Base-by-base conservation (phyloP, 2,329 filamentous ascomycete genomes). In the Penicillium sp. region DNA sequence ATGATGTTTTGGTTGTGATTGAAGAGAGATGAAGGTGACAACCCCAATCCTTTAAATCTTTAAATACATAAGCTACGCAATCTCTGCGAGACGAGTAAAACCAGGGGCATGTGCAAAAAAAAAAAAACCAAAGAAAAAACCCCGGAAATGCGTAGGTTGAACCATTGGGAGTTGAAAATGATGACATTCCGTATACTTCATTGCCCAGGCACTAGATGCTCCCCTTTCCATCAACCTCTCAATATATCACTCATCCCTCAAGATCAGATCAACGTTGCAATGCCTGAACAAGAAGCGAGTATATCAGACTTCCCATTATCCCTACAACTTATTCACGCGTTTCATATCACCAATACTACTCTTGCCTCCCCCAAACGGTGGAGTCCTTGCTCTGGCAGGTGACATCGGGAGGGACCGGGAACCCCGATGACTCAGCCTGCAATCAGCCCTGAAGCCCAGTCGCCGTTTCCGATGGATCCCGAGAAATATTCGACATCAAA, bases 221-320 rank as follows among this genome's bases (percentile, higher is more conserved):
- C 11, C n/a, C 19, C 16, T 23, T 19, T 53, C 34, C 40, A 52
- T 56, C 27, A 15, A 15, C 27, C 21, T 45, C 13, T 11, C 38
- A 54, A 41, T 25, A 33, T 27, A 53, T 21, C 34, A 43, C 44
- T 51, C 46, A 31, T 1, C 27, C 7, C 10, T 40, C 23, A 27
- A 31, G n/a, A 16, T 16, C 36, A n/a, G 25, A 5, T 16, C 10
- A 5, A 16, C 15, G 6, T n/a, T 25, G 21, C 7, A 19, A 4
- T 15, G 3, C 33, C 29, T 46, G 49, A 72, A 71, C 62, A 69
- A 65, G 51, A 72, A 72, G 52, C 62, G 59, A 44, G 8, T 53
- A 25, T 5, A 57, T 62, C 40, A 25, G 43, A 13, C 63, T 71
- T 64, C 68, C 71, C 70, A 72, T 71, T 73, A 68, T 66, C 62